phyloP scores from a whole-genome alignment of 495 filamentous ascomycete species.

The Corynascus novoguineensis region DNA sequence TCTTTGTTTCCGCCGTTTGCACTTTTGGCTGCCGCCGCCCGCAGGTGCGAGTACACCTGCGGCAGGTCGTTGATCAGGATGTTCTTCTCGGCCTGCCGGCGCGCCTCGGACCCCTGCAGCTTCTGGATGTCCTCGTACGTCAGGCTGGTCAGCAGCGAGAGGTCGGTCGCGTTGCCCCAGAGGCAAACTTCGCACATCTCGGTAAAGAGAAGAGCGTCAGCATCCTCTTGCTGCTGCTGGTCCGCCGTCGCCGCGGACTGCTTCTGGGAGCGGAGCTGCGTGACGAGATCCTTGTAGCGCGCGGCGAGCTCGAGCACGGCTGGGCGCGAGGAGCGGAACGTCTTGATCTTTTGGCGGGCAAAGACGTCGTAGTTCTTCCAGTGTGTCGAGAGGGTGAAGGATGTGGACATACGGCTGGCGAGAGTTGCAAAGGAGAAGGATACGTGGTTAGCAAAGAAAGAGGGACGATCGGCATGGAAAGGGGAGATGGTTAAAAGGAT shows the following conservation, averaged over 20 bases:
- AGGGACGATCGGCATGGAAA: neutral
- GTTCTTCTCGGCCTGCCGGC: constrained; percentile 78
- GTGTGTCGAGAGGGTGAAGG: constrained; percentile 68
- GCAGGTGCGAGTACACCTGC: constrained; percentile 64
- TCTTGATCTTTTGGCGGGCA: constrained; percentile 80
- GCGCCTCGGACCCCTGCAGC: constrained; percentile 79
- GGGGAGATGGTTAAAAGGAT: constrained; percentile 9
- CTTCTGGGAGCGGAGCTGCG: constrained; percentile 48
- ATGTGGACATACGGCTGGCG: constrained; percentile 66
- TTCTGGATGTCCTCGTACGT: constrained; percentile 96
- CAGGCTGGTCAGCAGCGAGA: constrained; percentile 82
- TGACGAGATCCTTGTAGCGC: constrained; percentile 73
- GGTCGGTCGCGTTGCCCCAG: constrained; percentile 96
- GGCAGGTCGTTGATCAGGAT: constrained; percentile 81
- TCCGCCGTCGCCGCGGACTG: too few species aligned
- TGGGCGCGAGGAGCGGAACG: constrained; percentile 86
- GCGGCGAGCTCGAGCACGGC: constrained; percentile 90
- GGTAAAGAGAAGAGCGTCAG: constrained; percentile 70
- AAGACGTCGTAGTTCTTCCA: constrained; percentile 96
- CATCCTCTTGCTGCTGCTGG: too few species aligned
- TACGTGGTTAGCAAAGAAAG: constrained; percentile 1
- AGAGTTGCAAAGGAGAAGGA: too few species aligned
- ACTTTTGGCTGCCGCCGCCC: constrained; percentile 55
- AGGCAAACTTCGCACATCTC: constrained; percentile 97
- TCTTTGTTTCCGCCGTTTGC: constrained; percentile 33